Evolutionary conservation across 805 yeast genomes (phyloP).

Genomic region (Debaryomyces hansenii): DNA sequence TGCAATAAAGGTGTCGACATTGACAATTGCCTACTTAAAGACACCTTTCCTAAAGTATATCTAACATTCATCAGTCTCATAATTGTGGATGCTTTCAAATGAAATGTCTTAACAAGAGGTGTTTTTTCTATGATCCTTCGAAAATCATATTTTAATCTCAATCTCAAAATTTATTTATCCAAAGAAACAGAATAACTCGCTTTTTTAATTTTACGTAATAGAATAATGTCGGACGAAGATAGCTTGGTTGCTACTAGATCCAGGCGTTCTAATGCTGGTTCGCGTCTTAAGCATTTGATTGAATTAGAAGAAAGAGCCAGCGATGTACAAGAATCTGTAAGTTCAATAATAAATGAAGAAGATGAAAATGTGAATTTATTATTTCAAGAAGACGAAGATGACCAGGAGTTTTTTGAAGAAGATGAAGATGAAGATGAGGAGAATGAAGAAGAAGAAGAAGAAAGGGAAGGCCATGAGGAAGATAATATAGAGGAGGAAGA

Average conservation of each 20-base stretch:
- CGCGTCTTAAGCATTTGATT: constrained; percentile 69
- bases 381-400: constrained; percentile 54
- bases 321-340: constrained; percentile 16
- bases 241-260: constrained; percentile 72
- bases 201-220: too few species aligned
- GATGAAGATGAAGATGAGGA: constrained; percentile 16
- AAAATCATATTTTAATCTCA: not conserved
- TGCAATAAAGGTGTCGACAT: not conserved
- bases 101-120: not conserved
- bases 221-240: constrained; percentile 36
- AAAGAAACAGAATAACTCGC: too few species aligned
- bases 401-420: constrained; percentile 29
- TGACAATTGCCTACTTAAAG: not conserved
- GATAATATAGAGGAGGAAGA: constrained; percentile 15
- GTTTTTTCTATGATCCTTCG: not conserved
- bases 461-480: constrained; percentile 12
- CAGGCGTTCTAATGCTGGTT: constrained; percentile 88
- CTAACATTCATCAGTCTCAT: not conserved
- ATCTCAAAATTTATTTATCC: too few species aligned
- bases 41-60: not conserved
- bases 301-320: constrained; percentile 63
- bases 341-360: constrained; percentile 51
- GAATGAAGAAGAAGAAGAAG: constrained; percentile 20
- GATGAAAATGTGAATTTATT: constrained; percentile 73
- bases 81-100: not conserved